Percentiles rank a stretch among this genome's conserved stretches.
These are phyloP conservation scores for Pleurotus citrinopileatus DNA, from an alignment of 768 basidiomycete species.

Conservation along the genomic window DNA sequence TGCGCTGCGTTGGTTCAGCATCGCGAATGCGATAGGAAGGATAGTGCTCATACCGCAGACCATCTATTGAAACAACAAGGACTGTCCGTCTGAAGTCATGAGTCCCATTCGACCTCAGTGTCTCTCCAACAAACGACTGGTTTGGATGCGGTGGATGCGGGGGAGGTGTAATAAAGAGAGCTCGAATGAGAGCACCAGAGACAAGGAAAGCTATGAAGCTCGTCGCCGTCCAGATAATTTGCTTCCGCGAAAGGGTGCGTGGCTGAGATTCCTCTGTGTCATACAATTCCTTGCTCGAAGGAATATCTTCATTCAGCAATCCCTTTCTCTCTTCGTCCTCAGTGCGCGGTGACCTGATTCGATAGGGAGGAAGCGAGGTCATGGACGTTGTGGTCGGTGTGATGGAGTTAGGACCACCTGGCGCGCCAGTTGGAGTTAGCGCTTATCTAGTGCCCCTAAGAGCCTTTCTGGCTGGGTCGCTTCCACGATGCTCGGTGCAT, in stretches of 20 bases:
- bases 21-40: no score
- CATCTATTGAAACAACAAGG: slow-evolving; percentile 84
- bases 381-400: neutral
- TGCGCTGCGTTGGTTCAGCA: no score
- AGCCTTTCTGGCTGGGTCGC: no score
- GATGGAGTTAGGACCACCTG: no score
- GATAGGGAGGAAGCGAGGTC: neutral
- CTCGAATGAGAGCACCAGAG: slow-evolving; percentile 38
- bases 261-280: slow-evolving; percentile 20
- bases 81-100: slow-evolving; percentile 81
- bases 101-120: slow-evolving; percentile 73
- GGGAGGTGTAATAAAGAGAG: slow-evolving; percentile 26
- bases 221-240: slow-evolving; percentile 34
- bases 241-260: slow-evolving; percentile 34
- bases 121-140: slow-evolving; percentile 34
- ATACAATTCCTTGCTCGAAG: slow-evolving; percentile 20
- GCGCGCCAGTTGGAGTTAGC: no score
- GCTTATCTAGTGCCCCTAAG: no score
- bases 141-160: slow-evolving; percentile 24
- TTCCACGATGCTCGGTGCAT: no score
- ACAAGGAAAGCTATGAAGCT: slow-evolving; percentile 40
- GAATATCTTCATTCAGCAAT: slow-evolving; percentile 28
- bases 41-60: slow-evolving; percentile 51
- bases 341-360: neutral
- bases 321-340: slow-evolving; percentile 36